Evolutionary conservation across 441 rosid genomes (phyloP).

Genomic region (Populus tomentosa): DNA sequence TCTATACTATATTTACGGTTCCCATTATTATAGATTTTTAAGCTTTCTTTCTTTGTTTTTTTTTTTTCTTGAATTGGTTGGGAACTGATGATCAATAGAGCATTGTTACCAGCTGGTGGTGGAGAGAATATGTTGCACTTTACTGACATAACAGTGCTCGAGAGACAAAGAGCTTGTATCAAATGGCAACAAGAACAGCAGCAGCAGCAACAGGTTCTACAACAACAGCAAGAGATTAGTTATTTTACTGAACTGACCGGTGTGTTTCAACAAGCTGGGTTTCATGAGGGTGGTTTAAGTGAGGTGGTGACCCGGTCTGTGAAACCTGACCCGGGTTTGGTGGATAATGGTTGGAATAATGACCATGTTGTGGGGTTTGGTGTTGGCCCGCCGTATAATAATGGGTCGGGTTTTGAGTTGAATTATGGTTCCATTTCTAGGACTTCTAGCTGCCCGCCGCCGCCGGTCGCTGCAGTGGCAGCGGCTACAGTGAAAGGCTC

Average conservation of each 20-base stretch:
- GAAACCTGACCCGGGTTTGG: constrained; percentile 44
- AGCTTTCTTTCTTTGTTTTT: not conserved
- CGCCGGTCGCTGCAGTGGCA: constrained; percentile 19
- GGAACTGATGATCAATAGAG: constrained; percentile 29
- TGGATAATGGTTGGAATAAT: constrained; percentile 34
- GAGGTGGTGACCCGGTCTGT: constrained; percentile 24
- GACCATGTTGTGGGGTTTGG: constrained; percentile 31
- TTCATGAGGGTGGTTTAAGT: constrained; percentile 30
- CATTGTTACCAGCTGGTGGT: constrained; percentile 33
- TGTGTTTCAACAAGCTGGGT: constrained; percentile 24
- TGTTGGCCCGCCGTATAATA: constrained; percentile 16
- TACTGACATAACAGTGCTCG: constrained; percentile 58
- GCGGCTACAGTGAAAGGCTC: constrained; percentile 21
- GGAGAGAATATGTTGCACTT: constrained; percentile 35
- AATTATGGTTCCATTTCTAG: constrained; percentile 30
- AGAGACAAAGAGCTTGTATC: constrained; percentile 49
- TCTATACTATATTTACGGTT: too few relatives aligned
- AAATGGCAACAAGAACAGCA: constrained; percentile 37
- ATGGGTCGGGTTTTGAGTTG: constrained; percentile 27
- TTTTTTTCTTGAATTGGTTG: not conserved
- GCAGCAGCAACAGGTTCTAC: constrained; percentile 11
- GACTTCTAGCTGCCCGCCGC: constrained; percentile 45
- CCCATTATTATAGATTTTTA: not conserved
- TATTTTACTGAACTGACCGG: constrained; percentile 30
- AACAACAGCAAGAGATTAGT: constrained; percentile 9